Evolutionary conservation across 495 filamentous ascomycete species (phyloP).

Genomic region (Aspergillus nanangensis): DNA sequence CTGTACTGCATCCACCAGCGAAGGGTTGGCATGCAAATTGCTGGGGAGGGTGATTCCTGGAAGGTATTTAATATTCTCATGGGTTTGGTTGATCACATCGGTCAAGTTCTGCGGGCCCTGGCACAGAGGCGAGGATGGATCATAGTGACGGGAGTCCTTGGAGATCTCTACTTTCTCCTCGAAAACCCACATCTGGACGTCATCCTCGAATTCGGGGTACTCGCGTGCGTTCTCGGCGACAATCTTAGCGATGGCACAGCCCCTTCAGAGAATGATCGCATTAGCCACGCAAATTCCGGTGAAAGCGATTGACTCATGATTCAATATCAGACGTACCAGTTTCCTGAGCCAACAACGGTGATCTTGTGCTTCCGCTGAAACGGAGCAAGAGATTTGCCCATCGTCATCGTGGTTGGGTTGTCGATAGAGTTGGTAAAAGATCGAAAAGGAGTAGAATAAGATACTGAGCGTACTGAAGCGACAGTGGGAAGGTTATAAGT

Average conservation of each 20-base stretch:
- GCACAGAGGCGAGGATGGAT: constrained; percentile 47
- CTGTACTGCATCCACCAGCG: constrained; percentile 73
- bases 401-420: constrained; percentile 10
- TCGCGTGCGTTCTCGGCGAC: constrained; percentile 87
- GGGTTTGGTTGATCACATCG: constrained; percentile 78
- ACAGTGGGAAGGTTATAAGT: neutral
- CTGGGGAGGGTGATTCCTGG: constrained; percentile 75
- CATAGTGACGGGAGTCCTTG: constrained; percentile 57
- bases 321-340: constrained; percentile 66
- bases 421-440: constrained; percentile 8
- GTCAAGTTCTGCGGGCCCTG: constrained; percentile 79
- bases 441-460: constrained; percentile 11
- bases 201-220: constrained; percentile 73
- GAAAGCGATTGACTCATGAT: too few species aligned
- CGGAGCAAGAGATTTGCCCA: constrained; percentile 41
- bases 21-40: constrained; percentile 88
- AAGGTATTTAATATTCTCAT: constrained; percentile 98
- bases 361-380: constrained; percentile 82
- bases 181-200: constrained; percentile 97
- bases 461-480: constrained; percentile 10
- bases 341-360: constrained; percentile 89
- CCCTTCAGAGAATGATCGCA: constrained; percentile 47
- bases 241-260: constrained; percentile 95
- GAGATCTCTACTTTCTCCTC: constrained; percentile 79
- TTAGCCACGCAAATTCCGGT: too few species aligned